Base-by-base conservation (phyloP, 1,284 basidiomycete genomes). In the Takashimella tepidaria region DNA sequence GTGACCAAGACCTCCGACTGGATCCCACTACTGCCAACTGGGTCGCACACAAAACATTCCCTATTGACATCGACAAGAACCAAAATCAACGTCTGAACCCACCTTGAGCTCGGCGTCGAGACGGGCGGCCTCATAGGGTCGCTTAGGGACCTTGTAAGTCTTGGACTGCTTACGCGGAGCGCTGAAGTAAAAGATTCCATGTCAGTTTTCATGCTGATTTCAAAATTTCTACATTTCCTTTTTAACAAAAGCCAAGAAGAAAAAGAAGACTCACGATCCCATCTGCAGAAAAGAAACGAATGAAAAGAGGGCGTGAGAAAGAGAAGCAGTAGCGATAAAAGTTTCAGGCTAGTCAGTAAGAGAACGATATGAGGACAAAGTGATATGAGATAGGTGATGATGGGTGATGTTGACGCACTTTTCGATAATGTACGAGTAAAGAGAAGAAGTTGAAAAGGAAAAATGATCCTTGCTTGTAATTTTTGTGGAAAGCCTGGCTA, bases 71-170 rank as follows among this genome's bases (percentile, higher is more conserved):
- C n/a, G n/a, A n/a, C n/a, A n/a, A n/a, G n/a, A n/a, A n/a, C n/a
- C n/a, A n/a, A n/a, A n/a, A n/a, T n/a, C n/a, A n/a, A n/a, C n/a
- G n/a, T n/a, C n/a, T 21, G 47, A 22, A 61, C 78, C 63, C 69
- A 91, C 89, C 88, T 98, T 98, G 76, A 99, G 84, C 84, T 98
- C 31, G 69, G 89, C 86, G 82, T 99, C 95, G 81, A 98, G 91
- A 81, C 95, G 92, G 76, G 95, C 90, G 62, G 92, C 90, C 82
- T 90, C 92, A 80, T 88, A 98, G 75, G 95, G 88, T 77, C 95
- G 87, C 83, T 88, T 91, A 75, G 95, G 95, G 83, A 98, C 92
- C 84, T 95, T 92, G 83, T 92, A 92, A 78, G 89, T 92, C 79
- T 80, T 76, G 57, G 69, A 72, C 61, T 73, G 66, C 63, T 73